Base-by-base conservation (phyloP, 2,329 filamentous ascomycete genomes). In the Fusarium zealandicum region DNA sequence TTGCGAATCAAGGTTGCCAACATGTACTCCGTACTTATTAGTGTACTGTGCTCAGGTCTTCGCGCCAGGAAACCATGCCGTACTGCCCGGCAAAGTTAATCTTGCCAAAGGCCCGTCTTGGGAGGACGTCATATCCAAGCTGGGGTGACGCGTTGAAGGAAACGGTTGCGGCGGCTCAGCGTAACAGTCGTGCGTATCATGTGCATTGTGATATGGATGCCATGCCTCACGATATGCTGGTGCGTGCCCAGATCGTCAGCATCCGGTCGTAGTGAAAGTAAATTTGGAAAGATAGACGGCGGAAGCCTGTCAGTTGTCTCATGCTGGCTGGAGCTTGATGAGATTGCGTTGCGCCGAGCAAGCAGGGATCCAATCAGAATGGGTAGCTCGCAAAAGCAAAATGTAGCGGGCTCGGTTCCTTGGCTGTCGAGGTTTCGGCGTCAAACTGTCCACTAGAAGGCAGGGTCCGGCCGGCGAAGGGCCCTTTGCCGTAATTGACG, bases 301-400 rank as follows among this genome's bases (percentile, higher is more conserved):
- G 49, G 44, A 35, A 36, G 42, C 36, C 14, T 25, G 49, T 41
- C 31, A 44, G 37, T 30, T 41, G 49, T 46, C 35, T 48, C 20
- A 44, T 22, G 41, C 33, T 53, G 30, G 47, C 16, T 33, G 36
- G 33, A 18, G 32, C 30, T 55, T 44, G 25, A 49, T 56, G 57
- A 60, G 55, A 55, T 60, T 58, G 58, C 40, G 40, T 55, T 59
- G 39, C 42, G 36, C 20, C 28, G 38, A 41, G 22, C 16, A 38
- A 16, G 36, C 31, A 47, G 41, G 38, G 46, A 42, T 40, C 62
- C 64, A 66, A 66, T 64, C 53, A 60, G 56, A 48, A 31, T 11
- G 39, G 38, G 31, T 17, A 43, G 16, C 45, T 42, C 43, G n/a
- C 41, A 60, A 64, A 67, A 67, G 59, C 51, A 61, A 67, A 57